A percentile compares a stretch with the other conserved stretches of the same genome.
phyloP scores from a whole-genome alignment of 129 eudicot species.

The Pseudognaphalium luteoalbum region DNA sequence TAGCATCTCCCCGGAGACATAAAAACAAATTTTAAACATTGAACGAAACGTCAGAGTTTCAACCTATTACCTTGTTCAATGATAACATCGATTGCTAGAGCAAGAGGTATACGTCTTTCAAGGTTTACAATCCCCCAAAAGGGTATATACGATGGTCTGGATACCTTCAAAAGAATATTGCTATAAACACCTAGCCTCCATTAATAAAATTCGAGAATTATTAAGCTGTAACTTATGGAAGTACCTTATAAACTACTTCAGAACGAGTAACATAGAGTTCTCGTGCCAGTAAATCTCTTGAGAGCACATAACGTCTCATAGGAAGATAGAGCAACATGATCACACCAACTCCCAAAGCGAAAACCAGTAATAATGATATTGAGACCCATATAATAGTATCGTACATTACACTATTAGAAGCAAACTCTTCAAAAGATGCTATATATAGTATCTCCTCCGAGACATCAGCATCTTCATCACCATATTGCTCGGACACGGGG shows the following conservation, averaged over 20 bases:
- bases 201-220: neutral
- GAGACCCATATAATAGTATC: constrained; percentile 80
- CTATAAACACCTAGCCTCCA: constrained; percentile 15
- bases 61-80: constrained; percentile 69
- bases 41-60: constrained; percentile 6
- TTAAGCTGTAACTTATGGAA: neutral
- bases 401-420: constrained; percentile 48
- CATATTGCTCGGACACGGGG: constrained; percentile 53
- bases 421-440: constrained; percentile 72
- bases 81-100: constrained; percentile 57
- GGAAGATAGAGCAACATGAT: constrained; percentile 77
- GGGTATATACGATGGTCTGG: constrained; percentile 77
- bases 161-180: constrained; percentile 45
- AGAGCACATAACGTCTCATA: constrained; percentile 63
- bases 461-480: constrained; percentile 44
- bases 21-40: neutral
- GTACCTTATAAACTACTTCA: constrained; percentile 73
- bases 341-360: constrained; percentile 82
- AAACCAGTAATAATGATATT: constrained; percentile 65
- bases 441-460: constrained; percentile 46
- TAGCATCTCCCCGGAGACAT: too few relatives aligned
- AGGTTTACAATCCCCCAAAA: constrained; percentile 54
- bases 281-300: constrained; percentile 61
- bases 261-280: constrained; percentile 65
- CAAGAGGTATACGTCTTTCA: constrained; percentile 64